Base-by-base conservation (phyloP, 2,329 filamentous ascomycete genomes). In the Thielaviopsis euricoi region DNA sequence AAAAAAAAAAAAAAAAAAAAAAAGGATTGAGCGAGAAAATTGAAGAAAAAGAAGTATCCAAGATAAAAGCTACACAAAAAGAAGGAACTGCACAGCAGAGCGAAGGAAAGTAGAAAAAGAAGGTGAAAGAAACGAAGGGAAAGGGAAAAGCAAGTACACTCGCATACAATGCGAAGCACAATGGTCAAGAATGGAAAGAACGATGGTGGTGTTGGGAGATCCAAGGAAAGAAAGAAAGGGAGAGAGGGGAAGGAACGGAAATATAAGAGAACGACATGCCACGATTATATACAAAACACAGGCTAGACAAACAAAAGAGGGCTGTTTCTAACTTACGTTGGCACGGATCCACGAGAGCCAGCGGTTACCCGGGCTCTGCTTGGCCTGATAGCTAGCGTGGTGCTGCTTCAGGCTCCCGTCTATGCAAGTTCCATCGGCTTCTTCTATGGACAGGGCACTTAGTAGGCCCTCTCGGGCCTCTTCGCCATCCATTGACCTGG, bases 91-190 rank as follows among this genome's bases (percentile, higher is more conserved):
- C 58, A 55, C 58, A 55, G 58, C 58, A 60, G 58, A 51, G 37
- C 37, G 22, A 37, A 52, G 46, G 40, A 50, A 57, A 52, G 54
- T 49, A 57, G 43, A 26, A 26, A 50, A 57, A 52, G 54, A 52
- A 57, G 43, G 26, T n/a, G 19, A 51, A 53, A 43, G n/a, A 33
- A 52, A 55, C 19, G 52, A 51, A 21, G 33, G 33, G 37, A 59
- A 55, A 33, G 29, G 54, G 33, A 26, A 22, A 50, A 21, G 46
- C 56, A 50, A 21, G 46, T 50, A 58, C 50, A 26, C 57, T 49
- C 56, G 40, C 52, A 63, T 59, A 61, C 59, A 62, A 62, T 62
- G 56, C 37, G 52, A n/a, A 55, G 60, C 58, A 55, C 55, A 50
- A 63, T 59, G 37, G 7, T 56, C 64, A 55, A 33, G 55, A 49